Conservation (phyloP, 2,329 filamentous ascomycete genomes). For the Sordariomycetes sp. region DNA sequence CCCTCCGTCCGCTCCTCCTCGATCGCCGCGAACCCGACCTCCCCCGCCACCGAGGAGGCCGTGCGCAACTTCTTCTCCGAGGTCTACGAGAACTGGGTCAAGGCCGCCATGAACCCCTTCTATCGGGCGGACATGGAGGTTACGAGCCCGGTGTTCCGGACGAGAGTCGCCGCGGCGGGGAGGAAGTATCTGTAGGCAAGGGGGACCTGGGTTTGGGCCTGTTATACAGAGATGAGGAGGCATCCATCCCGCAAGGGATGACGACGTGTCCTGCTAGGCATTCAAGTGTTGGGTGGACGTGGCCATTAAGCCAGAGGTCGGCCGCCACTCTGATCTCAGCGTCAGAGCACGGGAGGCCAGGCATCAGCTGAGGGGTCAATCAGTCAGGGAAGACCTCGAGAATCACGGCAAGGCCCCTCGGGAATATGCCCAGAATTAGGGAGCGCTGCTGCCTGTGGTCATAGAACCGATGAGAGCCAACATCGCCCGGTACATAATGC, state of each 20-base stretch:
- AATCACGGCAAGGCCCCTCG: too few species aligned
- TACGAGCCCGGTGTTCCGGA: slow-evolving; percentile 74
- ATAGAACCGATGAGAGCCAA: too few species aligned
- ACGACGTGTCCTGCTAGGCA: background rate
- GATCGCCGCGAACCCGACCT: slow-evolving; percentile 74
- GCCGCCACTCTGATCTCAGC: too few species aligned
- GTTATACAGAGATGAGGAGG: background rate
- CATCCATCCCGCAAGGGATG: background rate
- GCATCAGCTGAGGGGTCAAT: too few species aligned
- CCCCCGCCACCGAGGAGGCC: slow-evolving; percentile 87
- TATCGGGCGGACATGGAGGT: slow-evolving; percentile 80
- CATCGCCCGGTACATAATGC: too few species aligned
- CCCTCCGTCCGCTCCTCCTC: slow-evolving; percentile 52
- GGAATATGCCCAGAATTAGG: too few species aligned
- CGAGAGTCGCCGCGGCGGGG: slow-evolving; percentile 73
- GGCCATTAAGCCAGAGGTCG: too few species aligned
- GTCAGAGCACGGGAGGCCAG: too few species aligned
- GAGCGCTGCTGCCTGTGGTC: too few species aligned
- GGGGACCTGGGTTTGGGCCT: background rate
- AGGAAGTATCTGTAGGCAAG: slow-evolving; percentile 69
- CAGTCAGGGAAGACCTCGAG: too few species aligned
- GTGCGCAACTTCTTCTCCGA: slow-evolving; percentile 91
- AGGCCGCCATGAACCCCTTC: slow-evolving; percentile 95
- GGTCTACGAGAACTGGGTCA: slow-evolving; percentile 94
- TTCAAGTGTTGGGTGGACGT: background rate